Conservation (phyloP, 2,329 filamentous ascomycete genomes). For the Xylaria sp. region DNA sequence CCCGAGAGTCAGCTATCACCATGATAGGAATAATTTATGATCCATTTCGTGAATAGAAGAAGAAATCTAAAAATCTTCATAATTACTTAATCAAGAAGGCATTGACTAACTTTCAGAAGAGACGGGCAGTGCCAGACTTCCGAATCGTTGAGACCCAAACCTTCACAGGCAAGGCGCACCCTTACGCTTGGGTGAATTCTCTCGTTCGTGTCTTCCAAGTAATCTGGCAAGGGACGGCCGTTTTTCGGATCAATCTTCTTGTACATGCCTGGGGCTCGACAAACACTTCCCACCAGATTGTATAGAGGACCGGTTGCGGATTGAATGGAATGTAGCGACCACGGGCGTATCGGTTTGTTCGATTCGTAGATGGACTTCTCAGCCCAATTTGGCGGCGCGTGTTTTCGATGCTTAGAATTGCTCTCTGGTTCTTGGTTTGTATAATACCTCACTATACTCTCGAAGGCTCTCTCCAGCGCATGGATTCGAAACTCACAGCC, state of each 20-base stretch:
- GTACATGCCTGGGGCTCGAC: slow-evolving; percentile 62
- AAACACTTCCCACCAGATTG: slow-evolving; percentile 56
- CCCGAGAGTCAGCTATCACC: slow-evolving; percentile 3
- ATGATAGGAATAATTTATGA: background rate
- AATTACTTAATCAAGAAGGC: background rate
- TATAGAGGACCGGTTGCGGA: slow-evolving; percentile 56
- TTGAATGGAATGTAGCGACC: slow-evolving; percentile 59
- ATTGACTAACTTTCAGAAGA: slow-evolving; percentile 47
- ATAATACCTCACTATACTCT: slow-evolving; percentile 55
- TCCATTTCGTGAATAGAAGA: background rate
- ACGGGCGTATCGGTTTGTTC: slow-evolving; percentile 61
- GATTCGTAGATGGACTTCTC: slow-evolving; percentile 59
- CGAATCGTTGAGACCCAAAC: slow-evolving; percentile 62
- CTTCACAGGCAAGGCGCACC: slow-evolving; percentile 62
- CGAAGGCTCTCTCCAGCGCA: slow-evolving; percentile 46
- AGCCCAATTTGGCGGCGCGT: slow-evolving; percentile 54
- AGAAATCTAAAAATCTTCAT: background rate
- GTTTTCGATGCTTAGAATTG: slow-evolving; percentile 5
- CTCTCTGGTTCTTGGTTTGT: slow-evolving; percentile 48
- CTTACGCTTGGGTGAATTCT: slow-evolving; percentile 66
- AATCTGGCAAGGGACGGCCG: slow-evolving; percentile 51
- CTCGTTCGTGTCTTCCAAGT: slow-evolving; percentile 65
- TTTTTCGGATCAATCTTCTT: slow-evolving; percentile 57
- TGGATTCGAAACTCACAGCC: slow-evolving; percentile 59
- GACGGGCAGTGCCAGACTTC: slow-evolving; percentile 60